phyloP scores from a whole-genome alignment of 345 rosid genomes.

The Syzygium jambos region DNA sequence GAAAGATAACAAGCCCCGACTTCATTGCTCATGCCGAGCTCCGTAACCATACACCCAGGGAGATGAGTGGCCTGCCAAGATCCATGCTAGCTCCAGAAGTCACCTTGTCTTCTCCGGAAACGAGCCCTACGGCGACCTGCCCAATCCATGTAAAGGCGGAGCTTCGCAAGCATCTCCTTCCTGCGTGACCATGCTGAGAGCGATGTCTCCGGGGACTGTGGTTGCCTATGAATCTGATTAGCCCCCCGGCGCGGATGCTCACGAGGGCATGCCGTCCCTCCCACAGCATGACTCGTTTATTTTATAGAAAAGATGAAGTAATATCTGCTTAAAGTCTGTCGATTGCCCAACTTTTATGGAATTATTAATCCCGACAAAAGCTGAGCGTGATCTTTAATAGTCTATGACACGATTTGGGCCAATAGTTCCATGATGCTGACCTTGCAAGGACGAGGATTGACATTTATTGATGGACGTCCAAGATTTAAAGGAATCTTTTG shows the following conservation, averaged over 20 bases:
- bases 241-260: background rate
- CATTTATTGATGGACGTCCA: background rate
- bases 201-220: background rate
- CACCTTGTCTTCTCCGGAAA: background rate
- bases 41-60: constrained; percentile 66
- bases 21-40: constrained; percentile 68
- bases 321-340: background rate
- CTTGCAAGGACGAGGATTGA: background rate
- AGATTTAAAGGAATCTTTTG: background rate
- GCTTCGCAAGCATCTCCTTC: background rate
- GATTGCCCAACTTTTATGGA: background rate
- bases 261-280: background rate
- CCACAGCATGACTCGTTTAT: background rate
- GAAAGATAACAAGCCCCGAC: constrained; percentile 39
- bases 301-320: background rate
- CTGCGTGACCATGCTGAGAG: background rate
- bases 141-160: background rate
- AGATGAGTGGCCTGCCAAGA: constrained; percentile 41
- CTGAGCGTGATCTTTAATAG: background rate
- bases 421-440: background rate
- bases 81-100: background rate
- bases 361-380: background rate
- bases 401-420: background rate
- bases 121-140: background rate
- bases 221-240: background rate